These are phyloP conservation scores for Arthrobotrys megalospora DNA, from an alignment of 2,329 filamentous ascomycete species.

Conservation along the genomic window DNA sequence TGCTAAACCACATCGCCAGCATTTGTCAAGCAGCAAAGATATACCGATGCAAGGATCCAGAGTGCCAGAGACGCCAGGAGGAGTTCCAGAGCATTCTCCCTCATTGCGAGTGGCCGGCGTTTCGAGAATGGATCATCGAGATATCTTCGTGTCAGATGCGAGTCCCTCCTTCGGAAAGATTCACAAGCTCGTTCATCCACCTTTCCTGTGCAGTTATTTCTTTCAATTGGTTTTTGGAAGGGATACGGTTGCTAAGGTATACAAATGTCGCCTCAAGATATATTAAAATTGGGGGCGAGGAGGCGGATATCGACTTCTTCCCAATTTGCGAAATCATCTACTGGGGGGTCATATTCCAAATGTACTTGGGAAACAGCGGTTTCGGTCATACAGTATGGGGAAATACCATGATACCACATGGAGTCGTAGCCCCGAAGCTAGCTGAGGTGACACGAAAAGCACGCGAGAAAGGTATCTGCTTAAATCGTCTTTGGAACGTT, in stretches of 20 bases:
- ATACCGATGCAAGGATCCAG: constrained; percentile 19
- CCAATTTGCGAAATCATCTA: constrained; percentile 39
- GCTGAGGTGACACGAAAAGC: constrained; percentile 18
- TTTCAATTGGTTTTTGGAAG: constrained; percentile 31
- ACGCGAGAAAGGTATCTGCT: constrained; percentile 27
- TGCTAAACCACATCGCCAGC: constrained; percentile 32
- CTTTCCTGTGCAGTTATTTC: constrained; percentile 13
- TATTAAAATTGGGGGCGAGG: background rate
- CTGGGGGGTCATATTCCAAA: constrained; percentile 24
- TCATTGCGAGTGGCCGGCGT: constrained; percentile 23
- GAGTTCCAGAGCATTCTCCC: constrained; percentile 15
- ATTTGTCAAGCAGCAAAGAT: constrained; percentile 32
- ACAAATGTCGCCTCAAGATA: constrained; percentile 14
- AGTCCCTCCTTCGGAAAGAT: background rate
- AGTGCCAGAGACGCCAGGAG: constrained; percentile 5
- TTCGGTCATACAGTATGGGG: constrained; percentile 15
- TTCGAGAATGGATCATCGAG: constrained; percentile 39
- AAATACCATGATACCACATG: constrained; percentile 46
- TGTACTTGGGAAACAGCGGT: background rate
- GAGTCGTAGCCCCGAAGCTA: constrained; percentile 21
- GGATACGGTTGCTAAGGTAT: background rate
- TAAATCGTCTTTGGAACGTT: constrained; percentile 30
- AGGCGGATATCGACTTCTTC: constrained; percentile 15
- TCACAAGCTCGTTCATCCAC: background rate
- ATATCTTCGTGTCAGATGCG: constrained; percentile 21